Base-by-base conservation (phyloP, 768 basidiomycete genomes). In the Mycena latifolia region DNA sequence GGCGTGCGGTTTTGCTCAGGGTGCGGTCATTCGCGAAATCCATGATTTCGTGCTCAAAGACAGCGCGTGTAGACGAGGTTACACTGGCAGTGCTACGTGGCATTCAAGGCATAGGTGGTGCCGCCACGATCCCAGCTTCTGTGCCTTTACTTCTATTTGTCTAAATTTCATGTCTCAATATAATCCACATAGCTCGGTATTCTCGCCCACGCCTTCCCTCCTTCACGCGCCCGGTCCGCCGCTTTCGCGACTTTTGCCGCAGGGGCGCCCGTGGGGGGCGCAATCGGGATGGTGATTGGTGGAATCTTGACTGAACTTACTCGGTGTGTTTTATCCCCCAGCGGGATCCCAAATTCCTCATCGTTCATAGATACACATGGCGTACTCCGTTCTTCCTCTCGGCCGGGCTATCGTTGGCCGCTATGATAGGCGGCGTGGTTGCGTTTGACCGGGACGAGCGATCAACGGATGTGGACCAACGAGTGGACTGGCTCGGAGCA, bases 401-500 rank as follows among this genome's bases (percentile, higher is more conserved):
- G 14, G 79, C 86, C 0, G 89, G 83, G 0, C 51, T 90, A 9
- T 78, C 80, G 0, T 22, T 46, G 14, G 45, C 45, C 24, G 17
- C 45, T 1, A 24, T 46, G 45, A 25, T 46, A 6, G 45, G 45
- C 3, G 45, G 45, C 24, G 45, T 11, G 24, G 5, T 46, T 15
- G 45, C 18, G 5, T 46, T 92, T 31, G 88, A 89, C 20, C 12
- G 73, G 0, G 90, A 91, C 66, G 54, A 64, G 8, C 73, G 65
- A 2, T 77, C 77, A 0, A 24, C 63, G 8, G 76, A 79, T 35
- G 17, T 14, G 0, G 78, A 79, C 48, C 55, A 78, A 35, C 80
- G 89, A 0, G 81, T 94, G 0, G 93, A 95, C 69, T 94, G 91
- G 90, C 74, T 92, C 18, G 93, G 93, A 9, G 92, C 90, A 0